phyloP scores from a whole-genome alignment of 2,329 filamentous ascomycete species.

The Diaporthe vexans region DNA sequence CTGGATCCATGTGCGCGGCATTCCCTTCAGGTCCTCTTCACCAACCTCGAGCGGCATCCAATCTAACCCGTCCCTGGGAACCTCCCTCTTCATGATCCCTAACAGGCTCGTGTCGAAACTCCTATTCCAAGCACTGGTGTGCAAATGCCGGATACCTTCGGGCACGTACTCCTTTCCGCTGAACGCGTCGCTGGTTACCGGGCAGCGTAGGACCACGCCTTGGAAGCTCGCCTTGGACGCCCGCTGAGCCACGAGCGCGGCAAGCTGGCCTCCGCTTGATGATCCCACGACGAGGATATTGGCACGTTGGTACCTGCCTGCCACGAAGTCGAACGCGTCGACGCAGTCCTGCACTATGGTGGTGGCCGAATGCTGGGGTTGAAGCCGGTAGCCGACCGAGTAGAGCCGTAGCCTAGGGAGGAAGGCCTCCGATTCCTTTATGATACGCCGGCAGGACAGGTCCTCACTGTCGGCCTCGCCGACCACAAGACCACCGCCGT shows the following conservation, averaged over 20 bases:
- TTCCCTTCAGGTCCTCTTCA: slow-evolving; percentile 47
- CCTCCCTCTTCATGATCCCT: slow-evolving; percentile 50
- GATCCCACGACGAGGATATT: slow-evolving; percentile 58
- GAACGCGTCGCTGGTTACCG: slow-evolving; percentile 62
- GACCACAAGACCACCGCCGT: slow-evolving; percentile 62
- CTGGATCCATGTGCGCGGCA: slow-evolving; percentile 63
- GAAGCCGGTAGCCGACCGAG: slow-evolving; percentile 62
- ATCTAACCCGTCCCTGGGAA: slow-evolving; percentile 57
- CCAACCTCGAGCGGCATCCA: slow-evolving; percentile 58
- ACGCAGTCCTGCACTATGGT: slow-evolving; percentile 59
- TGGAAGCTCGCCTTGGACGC: slow-evolving; percentile 45
- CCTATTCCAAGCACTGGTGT: slow-evolving; percentile 55
- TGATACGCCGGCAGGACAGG: slow-evolving; percentile 59
- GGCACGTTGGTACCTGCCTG: neutral
- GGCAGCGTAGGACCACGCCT: slow-evolving; percentile 62
- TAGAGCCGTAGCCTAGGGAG: slow-evolving; percentile 53
- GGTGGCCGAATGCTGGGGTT: slow-evolving; percentile 55
- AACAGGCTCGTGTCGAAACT: slow-evolving; percentile 55
- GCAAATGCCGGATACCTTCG: slow-evolving; percentile 50
- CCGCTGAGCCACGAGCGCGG: slow-evolving; percentile 57
- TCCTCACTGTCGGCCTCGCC: slow-evolving; percentile 66
- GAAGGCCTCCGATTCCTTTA: slow-evolving; percentile 46
- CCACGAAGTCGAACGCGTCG: slow-evolving; percentile 52
- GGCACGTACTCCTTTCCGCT: slow-evolving; percentile 55
- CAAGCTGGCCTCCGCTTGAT: slow-evolving; percentile 64